Evolutionary conservation across 495 filamentous ascomycete genomes (phyloP).

Genomic region (Saxophila tyrrhenica): DNA sequence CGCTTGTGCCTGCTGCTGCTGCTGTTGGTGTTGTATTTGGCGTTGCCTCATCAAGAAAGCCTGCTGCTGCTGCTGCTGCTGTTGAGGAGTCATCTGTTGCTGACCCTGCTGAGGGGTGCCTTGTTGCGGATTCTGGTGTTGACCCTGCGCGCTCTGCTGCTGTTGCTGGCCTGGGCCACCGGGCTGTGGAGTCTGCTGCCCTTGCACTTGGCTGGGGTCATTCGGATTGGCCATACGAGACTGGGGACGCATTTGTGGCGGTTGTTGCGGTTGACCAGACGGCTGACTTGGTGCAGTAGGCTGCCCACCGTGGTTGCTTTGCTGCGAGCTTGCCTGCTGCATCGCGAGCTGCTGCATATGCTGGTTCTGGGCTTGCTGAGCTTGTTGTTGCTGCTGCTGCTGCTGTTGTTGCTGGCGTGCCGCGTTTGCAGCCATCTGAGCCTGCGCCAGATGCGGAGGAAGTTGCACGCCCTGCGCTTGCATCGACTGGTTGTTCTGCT

Average conservation of each 20-base stretch:
- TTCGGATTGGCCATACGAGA: slow-evolving; percentile 13
- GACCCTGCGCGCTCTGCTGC: slow-evolving; percentile 30
- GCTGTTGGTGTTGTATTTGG: slow-evolving; percentile 21
- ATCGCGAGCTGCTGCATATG: slow-evolving; percentile 28
- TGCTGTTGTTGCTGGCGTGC: slow-evolving; percentile 12
- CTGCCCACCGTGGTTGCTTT: slow-evolving; percentile 26
- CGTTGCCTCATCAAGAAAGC: slow-evolving; percentile 24
- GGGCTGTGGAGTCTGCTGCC: slow-evolving; percentile 18
- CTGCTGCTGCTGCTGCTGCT: slow-evolving; percentile 38
- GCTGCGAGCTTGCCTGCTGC: slow-evolving; percentile 28
- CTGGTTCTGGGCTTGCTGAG: slow-evolving; percentile 17
- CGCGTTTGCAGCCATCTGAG: no score
- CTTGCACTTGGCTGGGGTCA: slow-evolving; percentile 11
- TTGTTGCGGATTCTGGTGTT: slow-evolving; percentile 27
- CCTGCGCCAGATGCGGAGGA: slow-evolving; percentile 8
- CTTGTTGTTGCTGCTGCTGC: slow-evolving; percentile 15
- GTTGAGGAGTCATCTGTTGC: slow-evolving; percentile 38
- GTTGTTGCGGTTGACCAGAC: slow-evolving; percentile 1
- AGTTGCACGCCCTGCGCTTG: slow-evolving; percentile 17
- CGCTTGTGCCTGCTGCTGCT: slow-evolving; percentile 4
- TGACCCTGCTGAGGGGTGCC: slow-evolving; percentile 26
- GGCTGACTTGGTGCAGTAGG: slow-evolving; percentile 12
- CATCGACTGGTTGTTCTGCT: slow-evolving; percentile 29
- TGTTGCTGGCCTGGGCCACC: slow-evolving; percentile 8
- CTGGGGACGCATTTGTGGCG: slow-evolving; percentile 17